These are phyloP conservation scores for Xylaria cubensis DNA, from an alignment of 495 filamentous ascomycete genomes.

Conservation along the genomic window DNA sequence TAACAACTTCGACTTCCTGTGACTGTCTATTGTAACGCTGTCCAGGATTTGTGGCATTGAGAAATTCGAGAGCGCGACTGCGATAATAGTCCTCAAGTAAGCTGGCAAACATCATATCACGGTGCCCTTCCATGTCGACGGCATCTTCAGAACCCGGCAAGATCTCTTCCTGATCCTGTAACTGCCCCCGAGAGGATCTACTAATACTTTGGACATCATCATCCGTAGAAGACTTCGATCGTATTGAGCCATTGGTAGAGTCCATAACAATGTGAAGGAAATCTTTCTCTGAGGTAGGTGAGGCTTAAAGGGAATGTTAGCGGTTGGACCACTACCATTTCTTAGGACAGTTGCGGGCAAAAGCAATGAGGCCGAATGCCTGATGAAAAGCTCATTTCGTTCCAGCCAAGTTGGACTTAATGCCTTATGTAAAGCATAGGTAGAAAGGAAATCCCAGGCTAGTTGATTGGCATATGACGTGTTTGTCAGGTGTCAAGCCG, in stretches of 20 bases:
- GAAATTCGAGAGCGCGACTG: slow-evolving; percentile 38
- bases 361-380: not conserved
- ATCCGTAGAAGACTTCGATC: slow-evolving; percentile 19
- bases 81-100: slow-evolving; percentile 42
- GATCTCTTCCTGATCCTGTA: not conserved
- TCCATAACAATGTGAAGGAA: slow-evolving; percentile 21
- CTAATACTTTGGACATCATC: slow-evolving; percentile 28
- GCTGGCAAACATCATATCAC: slow-evolving; percentile 43
- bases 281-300: not conserved
- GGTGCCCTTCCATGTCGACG: slow-evolving; percentile 36
- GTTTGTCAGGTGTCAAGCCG: not conserved
- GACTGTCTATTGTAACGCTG: slow-evolving; percentile 38
- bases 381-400: not conserved
- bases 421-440: not conserved
- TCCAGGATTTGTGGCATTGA: slow-evolving; percentile 36
- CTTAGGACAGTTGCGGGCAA: not conserved
- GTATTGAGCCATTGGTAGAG: slow-evolving; percentile 22
- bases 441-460: not conserved
- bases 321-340: not conserved
- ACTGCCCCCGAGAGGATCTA: slow-evolving; percentile 16
- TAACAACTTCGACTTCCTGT: slow-evolving; percentile 33
- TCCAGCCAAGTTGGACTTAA: not conserved
- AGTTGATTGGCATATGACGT: not conserved
- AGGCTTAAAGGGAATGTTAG: slow-evolving; percentile 9
- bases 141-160: slow-evolving; percentile 16